Evolutionary conservation across 768 basidiomycete genomes (phyloP).

Genomic region (Xerocomellus intermedius): DNA sequence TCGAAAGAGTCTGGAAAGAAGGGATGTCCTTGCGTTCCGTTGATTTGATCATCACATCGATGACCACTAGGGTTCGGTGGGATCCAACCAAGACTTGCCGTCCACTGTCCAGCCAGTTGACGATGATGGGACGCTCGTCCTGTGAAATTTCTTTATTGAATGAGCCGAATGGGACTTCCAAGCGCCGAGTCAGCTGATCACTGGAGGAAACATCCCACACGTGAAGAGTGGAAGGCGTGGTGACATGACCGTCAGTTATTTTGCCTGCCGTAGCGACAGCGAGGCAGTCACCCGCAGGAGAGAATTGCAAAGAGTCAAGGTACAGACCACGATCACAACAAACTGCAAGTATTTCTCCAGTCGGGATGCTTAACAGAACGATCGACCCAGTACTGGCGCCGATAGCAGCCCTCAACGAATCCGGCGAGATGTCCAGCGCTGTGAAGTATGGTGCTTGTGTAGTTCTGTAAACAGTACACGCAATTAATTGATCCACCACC

Average conservation of each 20-base stretch:
- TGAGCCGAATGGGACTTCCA: constrained; percentile 1
- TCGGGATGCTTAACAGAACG: not conserved
- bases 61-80: not conserved
- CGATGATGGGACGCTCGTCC: not conserved
- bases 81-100: constrained; percentile 1
- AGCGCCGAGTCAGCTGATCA: not conserved
- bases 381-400: not conserved
- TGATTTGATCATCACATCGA: not conserved
- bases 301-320: not conserved
- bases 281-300: not conserved
- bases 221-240: not conserved
- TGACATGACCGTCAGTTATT: not conserved
- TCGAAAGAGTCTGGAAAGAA: not conserved
- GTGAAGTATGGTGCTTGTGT: not conserved
- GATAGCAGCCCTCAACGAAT: not conserved
- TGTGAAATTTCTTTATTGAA: not conserved
- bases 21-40: not conserved
- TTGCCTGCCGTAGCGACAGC: not conserved
- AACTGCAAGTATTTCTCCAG: not conserved
- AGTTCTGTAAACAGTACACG: not conserved
- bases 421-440: not conserved
- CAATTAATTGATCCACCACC: not conserved
- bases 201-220: not conserved
- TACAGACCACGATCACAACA: not conserved
- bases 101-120: not conserved